Conservation (phyloP, 1,139 yeast genomes). For the Blastobotrys arbuscula region DNA sequence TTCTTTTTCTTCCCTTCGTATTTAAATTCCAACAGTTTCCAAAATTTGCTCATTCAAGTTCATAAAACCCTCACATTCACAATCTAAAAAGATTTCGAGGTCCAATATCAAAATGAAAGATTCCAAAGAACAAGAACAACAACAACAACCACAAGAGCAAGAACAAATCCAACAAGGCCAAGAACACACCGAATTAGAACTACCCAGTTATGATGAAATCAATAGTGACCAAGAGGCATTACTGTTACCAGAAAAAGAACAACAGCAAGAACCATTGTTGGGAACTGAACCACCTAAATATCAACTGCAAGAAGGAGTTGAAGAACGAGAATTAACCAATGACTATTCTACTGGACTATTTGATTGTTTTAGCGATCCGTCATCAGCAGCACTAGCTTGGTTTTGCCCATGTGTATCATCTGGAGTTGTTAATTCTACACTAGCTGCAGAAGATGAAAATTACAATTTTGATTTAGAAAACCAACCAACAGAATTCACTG, state of each 20-base stretch:
- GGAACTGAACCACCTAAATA: constrained; percentile 12
- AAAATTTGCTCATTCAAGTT: background rate
- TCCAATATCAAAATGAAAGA: too few relatives aligned
- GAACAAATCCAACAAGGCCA: background rate
- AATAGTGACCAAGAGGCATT: background rate
- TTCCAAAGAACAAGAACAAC: background rate
- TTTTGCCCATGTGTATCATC: constrained; percentile 19
- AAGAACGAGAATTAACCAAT: constrained; percentile 9
- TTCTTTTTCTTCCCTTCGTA: background rate
- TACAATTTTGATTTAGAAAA: background rate
- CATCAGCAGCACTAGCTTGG: constrained; percentile 14
- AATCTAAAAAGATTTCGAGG: background rate
- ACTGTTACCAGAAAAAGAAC: constrained; percentile 4
- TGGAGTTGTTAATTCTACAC: constrained; percentile 16
- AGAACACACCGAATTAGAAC: background rate
- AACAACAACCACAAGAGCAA: constrained; percentile 11
- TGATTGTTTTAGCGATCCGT: constrained; percentile 15
- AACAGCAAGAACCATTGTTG: background rate
- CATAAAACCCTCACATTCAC: background rate
- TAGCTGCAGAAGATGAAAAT: constrained; percentile 7
- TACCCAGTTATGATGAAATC: constrained; percentile 3
- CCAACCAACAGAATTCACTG: background rate
- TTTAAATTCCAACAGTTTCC: background rate
- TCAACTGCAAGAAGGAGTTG: constrained; percentile 5
- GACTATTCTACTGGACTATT: constrained; percentile 19